A percentile compares a stretch with the other conserved stretches of the same genome.
Conservation (phyloP, 306 rosid genomes). For the Acacia crassicarpa region DNA sequence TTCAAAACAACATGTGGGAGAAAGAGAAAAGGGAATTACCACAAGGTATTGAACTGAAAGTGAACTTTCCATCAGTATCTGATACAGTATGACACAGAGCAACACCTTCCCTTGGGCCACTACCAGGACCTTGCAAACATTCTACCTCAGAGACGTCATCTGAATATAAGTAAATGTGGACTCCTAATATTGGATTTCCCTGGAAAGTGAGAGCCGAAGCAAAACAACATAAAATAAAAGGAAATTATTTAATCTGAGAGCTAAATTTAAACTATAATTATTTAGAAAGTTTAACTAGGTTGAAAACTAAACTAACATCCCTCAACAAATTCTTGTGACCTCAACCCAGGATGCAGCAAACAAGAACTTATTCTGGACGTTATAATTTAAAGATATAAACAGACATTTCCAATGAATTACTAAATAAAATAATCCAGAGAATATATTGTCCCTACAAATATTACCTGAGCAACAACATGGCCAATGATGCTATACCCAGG, state of each 20-base stretch:
- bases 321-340: constrained; percentile 5
- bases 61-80: constrained; percentile 83
- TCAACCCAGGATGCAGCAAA: constrained; percentile 31
- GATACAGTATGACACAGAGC: constrained; percentile 89
- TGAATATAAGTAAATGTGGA: constrained; percentile 78
- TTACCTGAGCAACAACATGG: constrained; percentile 95
- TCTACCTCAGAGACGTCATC: constrained; percentile 82
- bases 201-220: constrained; percentile 35
- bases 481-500: constrained; percentile 84
- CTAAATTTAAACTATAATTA: constrained; percentile 11
- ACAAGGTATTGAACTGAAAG: constrained; percentile 82
- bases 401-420: constrained; percentile 16
- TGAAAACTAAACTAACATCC: constrained; percentile 24
- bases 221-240: constrained; percentile 19
- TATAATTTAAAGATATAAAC: neutral
- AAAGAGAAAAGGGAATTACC: constrained; percentile 52
- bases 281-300: constrained; percentile 15
- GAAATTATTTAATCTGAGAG: neutral
- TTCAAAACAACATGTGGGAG: neutral
- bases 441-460: constrained; percentile 13
- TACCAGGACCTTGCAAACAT: constrained; percentile 85
- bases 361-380: constrained; percentile 28
- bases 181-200: constrained; percentile 98
- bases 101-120: constrained; percentile 55
- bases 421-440: neutral